phyloP scores from a whole-genome alignment of 768 basidiomycete species.

The Boletus vermiculosoides region DNA sequence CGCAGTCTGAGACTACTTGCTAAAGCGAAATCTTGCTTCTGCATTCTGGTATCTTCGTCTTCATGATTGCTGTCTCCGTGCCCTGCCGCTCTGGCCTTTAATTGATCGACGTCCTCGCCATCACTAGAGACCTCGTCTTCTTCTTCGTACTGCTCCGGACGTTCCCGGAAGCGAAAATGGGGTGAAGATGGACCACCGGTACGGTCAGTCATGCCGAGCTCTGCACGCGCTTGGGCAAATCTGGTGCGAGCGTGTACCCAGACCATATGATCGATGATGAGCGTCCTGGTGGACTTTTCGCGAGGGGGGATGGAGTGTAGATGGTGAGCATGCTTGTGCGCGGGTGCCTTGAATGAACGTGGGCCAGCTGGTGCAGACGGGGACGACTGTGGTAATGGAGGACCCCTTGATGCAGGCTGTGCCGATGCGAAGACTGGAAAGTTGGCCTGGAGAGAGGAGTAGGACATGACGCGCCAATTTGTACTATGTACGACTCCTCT shows the following conservation, averaged over 20 bases:
- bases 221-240: conserved; percentile 80
- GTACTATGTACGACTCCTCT: neutral
- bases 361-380: conserved; percentile 15
- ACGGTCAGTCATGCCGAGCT: conserved; percentile 82
- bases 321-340: conserved; percentile 87
- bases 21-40: conserved; percentile 58
- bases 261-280: conserved; percentile 85
- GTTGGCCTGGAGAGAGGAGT: conserved; percentile 27
- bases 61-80: conserved; percentile 49
- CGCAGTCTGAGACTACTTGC: conserved; percentile 66
- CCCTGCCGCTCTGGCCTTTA: conserved; percentile 50
- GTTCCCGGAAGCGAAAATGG: conserved; percentile 60
- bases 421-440: conserved; percentile 20
- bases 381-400: conserved; percentile 10
- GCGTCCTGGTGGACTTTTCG: conserved; percentile 84
- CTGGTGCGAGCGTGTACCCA: conserved; percentile 82
- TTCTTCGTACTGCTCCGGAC: conserved; percentile 77
- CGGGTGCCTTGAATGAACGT: conserved; percentile 60
- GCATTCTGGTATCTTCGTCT: conserved; percentile 57
- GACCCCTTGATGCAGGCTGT: conserved; percentile 5
- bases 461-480: conserved; percentile 25
- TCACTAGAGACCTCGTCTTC: conserved; percentile 67
- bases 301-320: conserved; percentile 82
- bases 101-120: conserved; percentile 50
- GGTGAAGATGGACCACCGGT: conserved; percentile 64